phyloP scores from a whole-genome alignment of 2,329 filamentous ascomycete species.

The Fusarium newnesense region DNA sequence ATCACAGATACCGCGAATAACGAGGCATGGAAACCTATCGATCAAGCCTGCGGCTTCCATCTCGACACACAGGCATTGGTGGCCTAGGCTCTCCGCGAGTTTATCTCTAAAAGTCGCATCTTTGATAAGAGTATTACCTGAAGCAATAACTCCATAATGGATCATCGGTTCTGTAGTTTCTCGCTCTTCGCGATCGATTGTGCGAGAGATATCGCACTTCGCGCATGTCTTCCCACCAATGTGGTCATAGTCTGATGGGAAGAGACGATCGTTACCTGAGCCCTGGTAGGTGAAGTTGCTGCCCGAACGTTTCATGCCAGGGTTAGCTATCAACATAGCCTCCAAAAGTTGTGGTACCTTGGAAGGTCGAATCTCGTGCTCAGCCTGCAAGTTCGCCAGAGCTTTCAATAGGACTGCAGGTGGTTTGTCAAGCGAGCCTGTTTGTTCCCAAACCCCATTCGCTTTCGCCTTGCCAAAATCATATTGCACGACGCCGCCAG shows the following conservation, averaged over 20 bases:
- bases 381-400: conserved; percentile 9
- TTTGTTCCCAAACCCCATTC: not conserved
- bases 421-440: conserved; percentile 14
- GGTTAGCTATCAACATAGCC: not conserved
- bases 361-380: not conserved
- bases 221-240: conserved; percentile 1
- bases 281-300: conserved; percentile 14
- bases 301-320: not conserved
- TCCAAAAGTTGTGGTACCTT: not conserved
- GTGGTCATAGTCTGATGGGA: conserved; percentile 12
- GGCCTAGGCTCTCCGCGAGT: rapidly evolving
- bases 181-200: not conserved
- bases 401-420: conserved; percentile 23
- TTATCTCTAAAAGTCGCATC: not conserved
- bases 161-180: conserved; percentile 12
- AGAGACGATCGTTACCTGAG: conserved; percentile 23
- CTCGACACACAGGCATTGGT: not conserved
- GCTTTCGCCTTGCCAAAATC: conserved; percentile 33
- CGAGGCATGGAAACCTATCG: not conserved
- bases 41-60: not conserved
- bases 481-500: conserved; percentile 39
- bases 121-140: conserved; percentile 27
- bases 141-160: conserved; percentile 41
- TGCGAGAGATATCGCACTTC: not conserved
- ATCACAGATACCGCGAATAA: not conserved